phyloP scores from a whole-genome alignment of 2,329 filamentous ascomycete species.

The Talaromyces albobiverticillius region DNA sequence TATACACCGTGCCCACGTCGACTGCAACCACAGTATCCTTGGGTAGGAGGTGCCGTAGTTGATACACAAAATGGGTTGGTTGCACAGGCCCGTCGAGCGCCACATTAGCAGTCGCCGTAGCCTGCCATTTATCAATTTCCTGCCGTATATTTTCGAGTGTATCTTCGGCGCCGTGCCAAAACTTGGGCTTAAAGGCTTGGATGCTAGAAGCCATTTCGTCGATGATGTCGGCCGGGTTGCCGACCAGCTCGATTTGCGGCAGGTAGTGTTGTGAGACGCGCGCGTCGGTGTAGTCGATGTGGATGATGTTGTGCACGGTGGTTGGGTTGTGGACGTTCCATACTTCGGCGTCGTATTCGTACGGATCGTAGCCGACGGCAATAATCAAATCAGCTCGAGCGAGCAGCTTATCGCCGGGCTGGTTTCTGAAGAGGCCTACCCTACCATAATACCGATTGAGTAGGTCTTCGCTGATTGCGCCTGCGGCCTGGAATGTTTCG shows the following conservation, averaged over 20 bases:
- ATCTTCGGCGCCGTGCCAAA: constrained; percentile 10
- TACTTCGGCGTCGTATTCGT: constrained; percentile 14
- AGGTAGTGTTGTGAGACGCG: constrained; percentile 14
- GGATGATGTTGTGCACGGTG: constrained; percentile 11
- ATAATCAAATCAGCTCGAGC: constrained; percentile 12
- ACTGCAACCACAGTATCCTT: constrained; percentile 12
- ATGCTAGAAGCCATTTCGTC: constrained; percentile 12
- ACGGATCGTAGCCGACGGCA: constrained; percentile 14
- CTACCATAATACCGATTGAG: constrained; percentile 12
- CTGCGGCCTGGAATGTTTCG: constrained; percentile 15
- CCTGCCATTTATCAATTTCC: constrained; percentile 12
- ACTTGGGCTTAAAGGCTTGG: constrained; percentile 7
- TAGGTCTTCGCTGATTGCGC: constrained; percentile 14
- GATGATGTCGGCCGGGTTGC: constrained; percentile 14
- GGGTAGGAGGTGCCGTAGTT: constrained; percentile 6
- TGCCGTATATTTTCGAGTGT: constrained; percentile 8
- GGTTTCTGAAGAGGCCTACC: constrained; percentile 14
- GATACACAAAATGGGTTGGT: constrained; percentile 12
- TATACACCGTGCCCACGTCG: constrained; percentile 13
- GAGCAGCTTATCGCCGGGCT: constrained; percentile 13
- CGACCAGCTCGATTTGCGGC: constrained; percentile 13
- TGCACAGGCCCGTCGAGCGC: constrained; percentile 3
- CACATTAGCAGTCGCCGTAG: constrained; percentile 3
- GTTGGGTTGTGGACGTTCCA: constrained; percentile 14
- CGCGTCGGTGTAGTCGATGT: constrained; percentile 13